A percentile compares a stretch with the other conserved stretches of the same genome.
These are phyloP conservation scores for Trichosporon sp. DNA, from an alignment of 1,284 basidiomycete genomes.

Conservation along the genomic window DNA sequence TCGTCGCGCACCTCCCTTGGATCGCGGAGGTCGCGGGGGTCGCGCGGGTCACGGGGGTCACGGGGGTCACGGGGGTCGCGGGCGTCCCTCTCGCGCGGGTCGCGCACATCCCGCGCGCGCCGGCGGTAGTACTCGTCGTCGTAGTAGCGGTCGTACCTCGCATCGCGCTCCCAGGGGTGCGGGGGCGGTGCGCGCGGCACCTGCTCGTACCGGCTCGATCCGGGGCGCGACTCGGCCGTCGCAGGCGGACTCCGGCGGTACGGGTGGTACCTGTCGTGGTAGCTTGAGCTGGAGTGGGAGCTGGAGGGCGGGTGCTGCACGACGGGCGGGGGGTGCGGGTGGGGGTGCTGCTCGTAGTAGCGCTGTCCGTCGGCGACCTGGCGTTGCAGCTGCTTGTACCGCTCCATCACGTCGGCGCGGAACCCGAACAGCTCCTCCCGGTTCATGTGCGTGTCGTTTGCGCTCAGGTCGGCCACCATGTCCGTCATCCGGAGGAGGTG, in stretches of 20 bases:
- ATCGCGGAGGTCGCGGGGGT: neutral
- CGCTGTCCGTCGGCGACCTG: slow-evolving; percentile 9
- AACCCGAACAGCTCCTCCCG: slow-evolving; percentile 13
- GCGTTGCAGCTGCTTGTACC: slow-evolving; percentile 17
- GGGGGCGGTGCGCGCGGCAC: neutral
- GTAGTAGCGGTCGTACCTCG: slow-evolving; percentile 11
- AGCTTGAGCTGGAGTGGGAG: neutral
- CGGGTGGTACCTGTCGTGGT: slow-evolving; percentile 14
- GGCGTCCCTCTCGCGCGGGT: neutral
- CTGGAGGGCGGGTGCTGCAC: neutral
- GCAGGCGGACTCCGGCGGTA: neutral
- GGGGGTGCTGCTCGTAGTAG: slow-evolving; percentile 4
- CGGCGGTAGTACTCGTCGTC: slow-evolving; percentile 15
- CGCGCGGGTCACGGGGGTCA: neutral
- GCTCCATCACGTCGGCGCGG: slow-evolving; percentile 12
- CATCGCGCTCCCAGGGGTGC: neutral
- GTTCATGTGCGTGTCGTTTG: slow-evolving; percentile 10
- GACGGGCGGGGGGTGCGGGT: neutral
- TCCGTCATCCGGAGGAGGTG: slow-evolving; percentile 45
- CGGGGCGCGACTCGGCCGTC: neutral
- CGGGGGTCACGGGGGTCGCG: neutral
- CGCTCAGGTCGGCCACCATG: slow-evolving; percentile 7
- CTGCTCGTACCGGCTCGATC: neutral
- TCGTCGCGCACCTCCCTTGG: slow-evolving; percentile 2
- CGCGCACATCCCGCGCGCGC: neutral